Percentiles rank a stretch among this genome's conserved stretches.
phyloP scores from a whole-genome alignment of 164 flowering plant species.

The Liquidambar formosana region DNA sequence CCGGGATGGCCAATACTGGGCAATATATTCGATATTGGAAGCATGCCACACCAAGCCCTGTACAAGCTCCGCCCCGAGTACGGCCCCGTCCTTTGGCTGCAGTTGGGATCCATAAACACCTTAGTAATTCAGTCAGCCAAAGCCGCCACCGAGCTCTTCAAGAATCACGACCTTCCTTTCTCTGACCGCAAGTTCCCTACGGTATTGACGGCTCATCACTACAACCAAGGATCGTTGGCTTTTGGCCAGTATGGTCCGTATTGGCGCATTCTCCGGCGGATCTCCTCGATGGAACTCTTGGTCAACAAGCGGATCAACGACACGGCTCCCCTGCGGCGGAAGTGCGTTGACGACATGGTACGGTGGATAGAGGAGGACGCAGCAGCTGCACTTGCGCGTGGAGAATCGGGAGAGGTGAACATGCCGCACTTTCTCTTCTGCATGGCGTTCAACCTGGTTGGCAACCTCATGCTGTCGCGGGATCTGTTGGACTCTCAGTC shows the following conservation, averaged over 20 bases:
- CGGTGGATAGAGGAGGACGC: constrained; percentile 34
- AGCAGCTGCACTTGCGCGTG: neutral
- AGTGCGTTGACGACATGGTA: constrained; percentile 39
- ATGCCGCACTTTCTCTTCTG: constrained; percentile 18
- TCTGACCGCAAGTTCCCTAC: constrained; percentile 34
- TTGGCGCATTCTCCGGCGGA: constrained; percentile 44
- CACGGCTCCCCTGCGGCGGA: constrained; percentile 25
- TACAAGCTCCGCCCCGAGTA: constrained; percentile 6
- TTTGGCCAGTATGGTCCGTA: constrained; percentile 35
- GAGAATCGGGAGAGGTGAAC: constrained; percentile 8
- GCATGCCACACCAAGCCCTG: constrained; percentile 24
- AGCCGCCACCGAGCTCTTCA: constrained; percentile 45
- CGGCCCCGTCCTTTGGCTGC: constrained; percentile 24
- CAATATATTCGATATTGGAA: constrained; percentile 36
- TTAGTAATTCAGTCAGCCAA: constrained; percentile 33
- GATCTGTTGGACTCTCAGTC: constrained; percentile 18
- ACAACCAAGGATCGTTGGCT: constrained; percentile 33
- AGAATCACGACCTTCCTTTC: constrained; percentile 44
- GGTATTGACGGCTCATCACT: constrained; percentile 29
- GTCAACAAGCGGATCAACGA: constrained; percentile 38
- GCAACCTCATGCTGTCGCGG: too few relatives aligned
- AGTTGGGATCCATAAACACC: constrained; percentile 27
- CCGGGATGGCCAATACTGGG: constrained; percentile 41
- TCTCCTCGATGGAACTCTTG: constrained; percentile 37
- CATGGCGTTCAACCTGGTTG: constrained; percentile 24